phyloP scores from a whole-genome alignment of 2,329 filamentous ascomycete species.

The Colletotrichum melonis region DNA sequence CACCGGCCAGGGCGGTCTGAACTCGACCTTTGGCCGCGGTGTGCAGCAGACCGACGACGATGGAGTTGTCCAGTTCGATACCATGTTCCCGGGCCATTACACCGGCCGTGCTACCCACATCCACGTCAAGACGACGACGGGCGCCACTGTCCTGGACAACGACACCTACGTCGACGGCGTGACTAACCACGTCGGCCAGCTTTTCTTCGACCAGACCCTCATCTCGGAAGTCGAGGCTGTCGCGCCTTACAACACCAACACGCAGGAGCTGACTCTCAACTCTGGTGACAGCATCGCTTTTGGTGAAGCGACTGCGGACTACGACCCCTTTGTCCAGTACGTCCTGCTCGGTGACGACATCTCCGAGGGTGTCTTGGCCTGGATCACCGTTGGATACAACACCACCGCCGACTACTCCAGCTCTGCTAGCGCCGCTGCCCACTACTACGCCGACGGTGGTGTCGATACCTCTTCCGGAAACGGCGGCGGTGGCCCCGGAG shows the following conservation, averaged over 20 bases:
- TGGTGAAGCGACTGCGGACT: conserved; percentile 46
- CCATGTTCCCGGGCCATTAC: conserved; percentile 58
- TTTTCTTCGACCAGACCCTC: background rate
- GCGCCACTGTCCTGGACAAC: conserved; percentile 39
- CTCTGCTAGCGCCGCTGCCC: background rate
- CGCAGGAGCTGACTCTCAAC: background rate
- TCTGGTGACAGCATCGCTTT: conserved; percentile 56
- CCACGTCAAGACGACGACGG: conserved; percentile 44
- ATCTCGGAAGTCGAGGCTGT: background rate
- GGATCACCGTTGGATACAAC: conserved; percentile 57
- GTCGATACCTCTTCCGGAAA: conserved; percentile 4
- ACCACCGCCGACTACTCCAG: conserved; percentile 33
- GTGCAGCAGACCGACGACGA: conserved; percentile 52
- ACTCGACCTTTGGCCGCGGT: conserved; percentile 37
- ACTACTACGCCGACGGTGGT: conserved; percentile 3
- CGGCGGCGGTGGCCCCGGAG: background rate
- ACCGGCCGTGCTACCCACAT: conserved; percentile 58
- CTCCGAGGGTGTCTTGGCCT: conserved; percentile 56
- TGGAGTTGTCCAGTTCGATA: conserved; percentile 55
- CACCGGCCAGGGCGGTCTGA: conserved; percentile 18
- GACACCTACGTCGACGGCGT: conserved; percentile 37
- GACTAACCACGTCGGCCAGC: background rate
- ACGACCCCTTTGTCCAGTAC: conserved; percentile 63
- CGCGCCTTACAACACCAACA: background rate
- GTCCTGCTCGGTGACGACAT: conserved; percentile 60